Conservation (phyloP, 164 flowering plant genomes). For the Buxus sempervirens region DNA sequence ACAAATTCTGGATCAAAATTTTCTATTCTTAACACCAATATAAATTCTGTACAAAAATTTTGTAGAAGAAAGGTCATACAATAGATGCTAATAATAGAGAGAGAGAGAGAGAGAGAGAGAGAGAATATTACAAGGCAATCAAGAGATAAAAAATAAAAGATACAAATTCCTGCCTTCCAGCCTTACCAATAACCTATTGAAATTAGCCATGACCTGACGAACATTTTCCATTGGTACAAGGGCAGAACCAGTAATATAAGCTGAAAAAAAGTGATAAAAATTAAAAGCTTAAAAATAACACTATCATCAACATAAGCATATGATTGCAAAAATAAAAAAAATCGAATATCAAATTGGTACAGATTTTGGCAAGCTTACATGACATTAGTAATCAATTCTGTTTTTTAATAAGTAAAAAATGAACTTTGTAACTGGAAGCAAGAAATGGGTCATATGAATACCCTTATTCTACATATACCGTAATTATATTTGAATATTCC, state of each 20-base stretch:
- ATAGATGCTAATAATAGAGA: neutral
- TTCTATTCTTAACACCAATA: neutral
- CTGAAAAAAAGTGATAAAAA: conserved; percentile 31
- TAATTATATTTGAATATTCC: no score
- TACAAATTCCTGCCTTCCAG: neutral
- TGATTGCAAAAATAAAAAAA: neutral
- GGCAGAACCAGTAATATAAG: conserved; percentile 26
- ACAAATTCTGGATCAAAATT: neutral
- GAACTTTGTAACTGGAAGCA: no score
- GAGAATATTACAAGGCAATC: neutral
- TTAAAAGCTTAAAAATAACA: conserved; percentile 6
- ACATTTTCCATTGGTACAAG: conserved; percentile 42
- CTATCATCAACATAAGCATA: neutral
- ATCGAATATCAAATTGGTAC: neutral
- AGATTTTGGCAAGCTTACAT: neutral
- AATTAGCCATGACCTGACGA: conserved; percentile 43
- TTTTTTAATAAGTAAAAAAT: no score
- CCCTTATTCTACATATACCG: no score
- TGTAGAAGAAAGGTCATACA: neutral
- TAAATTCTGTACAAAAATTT: no score
- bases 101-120: neutral
- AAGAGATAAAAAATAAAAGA: neutral
- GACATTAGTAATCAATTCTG: no score
- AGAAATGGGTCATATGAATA: no score
- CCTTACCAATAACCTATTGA: conserved; percentile 78